Evolutionary conservation across 306 rosid species (phyloP).

Genomic region (Cucumis hystrix): DNA sequence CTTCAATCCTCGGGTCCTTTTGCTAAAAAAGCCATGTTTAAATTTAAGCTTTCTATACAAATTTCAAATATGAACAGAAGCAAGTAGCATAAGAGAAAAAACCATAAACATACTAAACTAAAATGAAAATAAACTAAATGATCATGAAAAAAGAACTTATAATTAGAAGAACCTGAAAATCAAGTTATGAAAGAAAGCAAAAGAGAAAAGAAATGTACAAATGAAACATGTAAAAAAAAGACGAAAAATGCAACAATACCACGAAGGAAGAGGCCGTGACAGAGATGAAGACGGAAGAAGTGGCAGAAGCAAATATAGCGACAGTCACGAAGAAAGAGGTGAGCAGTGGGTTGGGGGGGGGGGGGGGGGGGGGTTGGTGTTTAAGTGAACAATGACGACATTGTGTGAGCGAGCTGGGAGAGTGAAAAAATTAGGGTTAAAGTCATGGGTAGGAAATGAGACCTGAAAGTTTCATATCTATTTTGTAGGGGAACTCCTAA

Average conservation of each 20-base stretch:
- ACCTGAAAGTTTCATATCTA: too few relatives aligned
- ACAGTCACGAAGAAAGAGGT: too few relatives aligned
- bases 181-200: conserved; percentile 28
- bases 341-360: too few relatives aligned
- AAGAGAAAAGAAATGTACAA: not conserved
- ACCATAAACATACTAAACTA: not conserved
- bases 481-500: too few relatives aligned
- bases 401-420: too few relatives aligned
- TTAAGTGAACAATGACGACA: too few relatives aligned
- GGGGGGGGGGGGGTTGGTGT: too few relatives aligned
- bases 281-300: too few relatives aligned
- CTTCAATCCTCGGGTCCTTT: conserved; percentile 69
- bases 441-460: too few relatives aligned
- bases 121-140: not conserved
- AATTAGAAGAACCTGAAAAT: conserved; percentile 86
- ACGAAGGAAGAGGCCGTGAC: too few relatives aligned
- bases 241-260: not conserved
- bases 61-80: not conserved
- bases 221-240: not conserved
- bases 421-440: too few relatives aligned
- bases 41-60: conserved; percentile 61
- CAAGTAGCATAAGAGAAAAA: not conserved
- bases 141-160: conserved; percentile 25
- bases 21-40: conserved; percentile 87
- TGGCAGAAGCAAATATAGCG: too few relatives aligned